Evolutionary conservation across 1,139 yeast genomes (phyloP).

Genomic region (Geotrichum europaeum): DNA sequence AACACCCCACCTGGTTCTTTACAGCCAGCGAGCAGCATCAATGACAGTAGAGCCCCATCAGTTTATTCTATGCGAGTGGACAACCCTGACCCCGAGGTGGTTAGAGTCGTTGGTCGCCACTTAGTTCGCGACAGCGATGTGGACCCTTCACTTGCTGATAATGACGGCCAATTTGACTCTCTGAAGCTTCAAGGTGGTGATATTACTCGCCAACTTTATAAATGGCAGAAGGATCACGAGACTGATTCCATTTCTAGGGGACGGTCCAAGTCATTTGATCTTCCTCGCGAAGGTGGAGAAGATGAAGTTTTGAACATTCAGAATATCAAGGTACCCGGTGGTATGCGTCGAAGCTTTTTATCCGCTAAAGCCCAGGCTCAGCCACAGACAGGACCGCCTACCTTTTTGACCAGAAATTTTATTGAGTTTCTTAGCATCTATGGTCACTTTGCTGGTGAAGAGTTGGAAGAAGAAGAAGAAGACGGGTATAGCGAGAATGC

Average conservation of each 20-base stretch:
- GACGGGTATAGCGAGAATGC: constrained; percentile 27
- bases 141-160: constrained; percentile 17
- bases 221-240: constrained; percentile 55
- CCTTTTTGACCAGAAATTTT: constrained; percentile 74
- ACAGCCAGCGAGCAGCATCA: neutral
- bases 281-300: constrained; percentile 30
- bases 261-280: constrained; percentile 40
- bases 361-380: constrained; percentile 32
- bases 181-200: constrained; percentile 79
- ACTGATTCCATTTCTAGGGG: constrained; percentile 26
- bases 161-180: constrained; percentile 43
- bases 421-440: constrained; percentile 82
- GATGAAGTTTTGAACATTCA: constrained; percentile 44
- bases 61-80: constrained; percentile 24
- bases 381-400: constrained; percentile 40
- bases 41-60: constrained; percentile 13
- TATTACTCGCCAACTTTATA: constrained; percentile 74
- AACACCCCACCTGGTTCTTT: constrained; percentile 13
- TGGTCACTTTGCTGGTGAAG: constrained; percentile 97
- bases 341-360: constrained; percentile 79
- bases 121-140: constrained; percentile 36
- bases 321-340: constrained; percentile 86
- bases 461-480: constrained; percentile 63
- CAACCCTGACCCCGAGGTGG: constrained; percentile 50
- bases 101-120: constrained; percentile 54